These are phyloP conservation scores for Sporisorium exsertum DNA, from an alignment of 1,284 basidiomycete genomes.

Conservation along the genomic window DNA sequence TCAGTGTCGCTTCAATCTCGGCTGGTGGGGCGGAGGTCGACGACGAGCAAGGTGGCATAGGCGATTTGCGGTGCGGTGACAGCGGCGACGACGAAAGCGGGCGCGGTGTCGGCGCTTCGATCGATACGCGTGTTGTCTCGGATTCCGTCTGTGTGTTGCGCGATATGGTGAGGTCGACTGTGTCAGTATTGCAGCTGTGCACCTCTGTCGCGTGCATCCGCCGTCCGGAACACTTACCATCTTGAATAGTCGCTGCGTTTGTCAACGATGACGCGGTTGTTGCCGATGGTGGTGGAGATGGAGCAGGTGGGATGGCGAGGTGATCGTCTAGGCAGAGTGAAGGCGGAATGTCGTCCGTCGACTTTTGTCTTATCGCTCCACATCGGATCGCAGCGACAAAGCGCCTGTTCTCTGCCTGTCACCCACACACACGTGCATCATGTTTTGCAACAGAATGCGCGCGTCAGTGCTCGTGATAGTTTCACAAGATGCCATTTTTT, in stretches of 20 bases:
- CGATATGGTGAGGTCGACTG: neutral
- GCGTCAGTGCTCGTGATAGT: constrained; percentile 25
- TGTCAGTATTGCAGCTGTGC: neutral
- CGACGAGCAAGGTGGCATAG: constrained; percentile 55
- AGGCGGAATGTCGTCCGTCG: neutral
- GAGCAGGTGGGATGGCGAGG: neutral
- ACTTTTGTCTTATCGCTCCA: constrained; percentile 33
- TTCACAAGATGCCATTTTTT: neutral
- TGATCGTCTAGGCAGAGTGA: neutral
- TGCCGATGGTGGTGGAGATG: neutral
- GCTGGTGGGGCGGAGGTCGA: constrained; percentile 50
- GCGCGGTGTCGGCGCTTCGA: constrained; percentile 17
- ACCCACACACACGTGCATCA: constrained; percentile 1
- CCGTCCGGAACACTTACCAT: neutral
- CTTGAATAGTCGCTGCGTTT: neutral
- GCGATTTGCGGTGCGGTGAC: constrained; percentile 40
- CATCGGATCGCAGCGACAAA: constrained; percentile 1
- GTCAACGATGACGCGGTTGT: neutral
- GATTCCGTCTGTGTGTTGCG: constrained; percentile 20
- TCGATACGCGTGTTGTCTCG: constrained; percentile 20
- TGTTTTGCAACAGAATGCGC: neutral
- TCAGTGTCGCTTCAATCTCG: constrained; percentile 63
- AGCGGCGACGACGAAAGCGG: constrained; percentile 37
- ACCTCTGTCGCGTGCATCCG: neutral
- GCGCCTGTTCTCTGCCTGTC: neutral